phyloP scores from a whole-genome alignment of 805 yeast genomes.

The Wickerhamomyces sydowiorum region DNA sequence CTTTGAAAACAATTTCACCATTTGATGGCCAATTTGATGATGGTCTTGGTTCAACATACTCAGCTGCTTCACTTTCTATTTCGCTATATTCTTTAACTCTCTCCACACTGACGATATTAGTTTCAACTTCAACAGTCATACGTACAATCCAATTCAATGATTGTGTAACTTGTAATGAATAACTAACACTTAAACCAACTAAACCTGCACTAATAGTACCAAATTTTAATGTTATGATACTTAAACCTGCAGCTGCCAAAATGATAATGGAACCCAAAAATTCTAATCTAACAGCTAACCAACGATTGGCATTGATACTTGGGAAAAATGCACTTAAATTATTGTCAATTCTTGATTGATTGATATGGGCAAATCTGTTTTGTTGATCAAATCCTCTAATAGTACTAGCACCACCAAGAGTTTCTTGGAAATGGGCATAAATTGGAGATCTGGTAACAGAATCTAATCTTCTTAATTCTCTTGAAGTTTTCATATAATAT shows the following conservation, averaged over 20 bases:
- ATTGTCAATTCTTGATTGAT: conserved; percentile 68
- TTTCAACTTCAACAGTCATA: conserved; percentile 98
- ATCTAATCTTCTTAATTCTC: conserved; percentile 80
- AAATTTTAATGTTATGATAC: conserved; percentile 51
- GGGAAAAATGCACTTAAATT: conserved; percentile 94
- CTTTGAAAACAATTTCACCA: conserved; percentile 61
- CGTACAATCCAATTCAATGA: conserved; percentile 96
- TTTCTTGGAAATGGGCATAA: conserved; percentile 80
- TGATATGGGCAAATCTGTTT: conserved; percentile 56
- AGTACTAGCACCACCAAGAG: conserved; percentile 68
- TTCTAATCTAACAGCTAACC: conserved; percentile 95
- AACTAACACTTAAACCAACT: conserved; percentile 90
- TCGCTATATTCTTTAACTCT: conserved; percentile 83
- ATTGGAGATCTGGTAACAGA: conserved; percentile 77
- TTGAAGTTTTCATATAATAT: conserved; percentile 67
- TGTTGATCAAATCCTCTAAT: conserved; percentile 71
- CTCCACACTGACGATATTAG: conserved; percentile 95
- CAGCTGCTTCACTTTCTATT: conserved; percentile 84
- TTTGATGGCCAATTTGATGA: conserved; percentile 63
- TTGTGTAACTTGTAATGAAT: conserved; percentile 90
- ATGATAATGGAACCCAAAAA: conserved; percentile 86
- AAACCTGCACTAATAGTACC: conserved; percentile 83
- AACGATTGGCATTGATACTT: conserved; percentile 86
- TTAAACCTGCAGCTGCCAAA: conserved; percentile 76
- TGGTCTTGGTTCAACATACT: conserved; percentile 62